Base-by-base conservation (phyloP, 2,329 filamentous ascomycete genomes). In the Colletotrichum aenigma region DNA sequence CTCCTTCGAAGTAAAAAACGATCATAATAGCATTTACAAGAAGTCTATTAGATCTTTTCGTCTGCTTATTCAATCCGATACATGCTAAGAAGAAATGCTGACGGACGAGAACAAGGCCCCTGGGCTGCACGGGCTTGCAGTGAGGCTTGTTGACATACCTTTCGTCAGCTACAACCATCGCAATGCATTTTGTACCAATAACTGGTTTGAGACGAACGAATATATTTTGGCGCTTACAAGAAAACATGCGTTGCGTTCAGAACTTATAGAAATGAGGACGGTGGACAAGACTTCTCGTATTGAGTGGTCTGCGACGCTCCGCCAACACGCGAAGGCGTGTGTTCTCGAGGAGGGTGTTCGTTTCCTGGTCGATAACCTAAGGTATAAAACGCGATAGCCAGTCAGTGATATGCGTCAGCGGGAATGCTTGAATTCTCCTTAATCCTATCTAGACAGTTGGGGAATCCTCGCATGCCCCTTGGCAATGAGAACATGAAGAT, bases 181-280 rank as follows among this genome's bases (percentile, higher is more conserved):
- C 3, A 4, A n/a, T n/a, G 38, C 18, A 43, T 43, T n/a, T 1
- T n/a, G 18, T 7, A 38, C 15, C 15, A 38, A 38, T 8, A 7
- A 16, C 1, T 0, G 15, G 0, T 4, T 38, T 16, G 34, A 16
- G 7, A 38, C 34, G 15, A 38, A 38, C 0, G 15, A 7, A 26
- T 2, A 4, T 8, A 1, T 10, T 43, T n/a, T n/a, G 38, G 18
- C 38, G 1, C 38, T n/a, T 43, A 2, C 3, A n/a, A 4, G 38
- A 43, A 38, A 2, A 0, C 18, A 43, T n/a, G 0, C 9, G 9
- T 6, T n/a, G 18, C 5, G 18, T 43, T 43, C 0, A 6, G 9
- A 10, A 12, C 1, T 12, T n/a, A 43, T n/a, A n/a, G 9, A 3
- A 10, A n/a, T 3, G 3, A 2, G 38, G 18, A 6, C 0, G 1